These are phyloP conservation scores for Teratosphaeria pseudoeucalypti DNA, from an alignment of 2,329 filamentous ascomycete genomes.

Conservation along the genomic window DNA sequence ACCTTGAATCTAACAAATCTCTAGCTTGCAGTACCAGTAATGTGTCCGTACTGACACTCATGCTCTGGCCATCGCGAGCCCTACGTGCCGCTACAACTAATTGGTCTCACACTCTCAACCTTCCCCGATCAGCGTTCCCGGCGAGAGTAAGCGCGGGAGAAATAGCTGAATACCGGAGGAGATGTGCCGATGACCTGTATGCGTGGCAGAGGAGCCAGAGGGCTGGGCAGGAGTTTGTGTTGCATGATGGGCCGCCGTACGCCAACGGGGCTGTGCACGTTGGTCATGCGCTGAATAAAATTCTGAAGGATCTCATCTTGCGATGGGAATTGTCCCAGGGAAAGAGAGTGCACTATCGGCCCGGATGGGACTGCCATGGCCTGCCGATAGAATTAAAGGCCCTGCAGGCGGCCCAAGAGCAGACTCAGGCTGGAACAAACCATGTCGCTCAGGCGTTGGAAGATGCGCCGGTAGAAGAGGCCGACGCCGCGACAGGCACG, in stretches of 20 bases:
- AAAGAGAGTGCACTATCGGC: constrained; percentile 66
- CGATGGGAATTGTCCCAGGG: constrained; percentile 71
- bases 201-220: constrained; percentile 58
- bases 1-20: background rate
- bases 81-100: constrained; percentile 9
- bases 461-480: constrained; percentile 20
- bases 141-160: constrained; percentile 32
- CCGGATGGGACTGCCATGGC: constrained; percentile 97
- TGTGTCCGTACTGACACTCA: constrained; percentile 8
- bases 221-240: constrained; percentile 52
- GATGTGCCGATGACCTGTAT: constrained; percentile 82
- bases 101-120: constrained; percentile 29
- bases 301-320: constrained; percentile 88
- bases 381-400: constrained; percentile 96
- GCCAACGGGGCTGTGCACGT: constrained; percentile 88
- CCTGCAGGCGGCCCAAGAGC: constrained; percentile 46
- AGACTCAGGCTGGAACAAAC: constrained; percentile 2
- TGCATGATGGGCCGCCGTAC: constrained; percentile 95
- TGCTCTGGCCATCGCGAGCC: constrained; percentile 11
- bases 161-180: constrained; percentile 52
- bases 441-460: constrained; percentile 28
- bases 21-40: background rate
- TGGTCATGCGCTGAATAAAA: constrained; percentile 93
- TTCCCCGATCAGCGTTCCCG: constrained; percentile 40
- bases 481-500: constrained; percentile 10